These are phyloP conservation scores for Tulasnella sp. DNA, from an alignment of 768 basidiomycete species.

Conservation along the genomic window DNA sequence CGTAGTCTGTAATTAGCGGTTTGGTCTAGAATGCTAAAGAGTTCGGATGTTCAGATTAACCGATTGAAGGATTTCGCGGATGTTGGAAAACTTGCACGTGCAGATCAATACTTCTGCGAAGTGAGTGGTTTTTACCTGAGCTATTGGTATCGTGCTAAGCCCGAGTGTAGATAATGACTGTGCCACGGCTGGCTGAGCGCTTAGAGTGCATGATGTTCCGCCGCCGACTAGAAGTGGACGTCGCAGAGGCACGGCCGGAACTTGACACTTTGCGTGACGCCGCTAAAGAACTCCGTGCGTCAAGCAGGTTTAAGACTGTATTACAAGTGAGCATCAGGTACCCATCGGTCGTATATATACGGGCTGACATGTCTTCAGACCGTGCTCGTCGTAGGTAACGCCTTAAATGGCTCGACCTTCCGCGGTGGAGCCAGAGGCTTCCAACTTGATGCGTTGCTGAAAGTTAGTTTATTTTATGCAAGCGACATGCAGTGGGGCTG, in stretches of 20 bases:
- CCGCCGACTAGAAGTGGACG: slow-evolving; percentile 65
- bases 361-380: slow-evolving; percentile 33
- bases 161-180: slow-evolving; percentile 51
- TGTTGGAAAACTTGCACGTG: slow-evolving; percentile 59
- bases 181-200: slow-evolving; percentile 64
- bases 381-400: slow-evolving; percentile 69
- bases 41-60: slow-evolving; percentile 36
- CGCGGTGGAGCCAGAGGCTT: slow-evolving; percentile 80
- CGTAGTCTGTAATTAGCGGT: neutral
- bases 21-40: neutral
- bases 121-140: slow-evolving; percentile 29
- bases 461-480: slow-evolving; percentile 46
- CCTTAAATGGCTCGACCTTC: slow-evolving; percentile 69
- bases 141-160: neutral
- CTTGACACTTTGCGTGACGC: slow-evolving; percentile 62
- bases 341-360: neutral
- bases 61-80: slow-evolving; percentile 62
- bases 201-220: slow-evolving; percentile 78
- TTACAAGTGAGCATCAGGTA: slow-evolving; percentile 40
- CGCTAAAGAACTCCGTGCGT: slow-evolving; percentile 53
- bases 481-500: no score
- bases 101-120: slow-evolving; percentile 74
- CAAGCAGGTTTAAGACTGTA: slow-evolving; percentile 52
- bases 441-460: slow-evolving; percentile 65
- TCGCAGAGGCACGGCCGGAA: slow-evolving; percentile 77